These are phyloP conservation scores for Penicillium sp. DNA, from an alignment of 2,329 filamentous ascomycete species.

Conservation along the genomic window DNA sequence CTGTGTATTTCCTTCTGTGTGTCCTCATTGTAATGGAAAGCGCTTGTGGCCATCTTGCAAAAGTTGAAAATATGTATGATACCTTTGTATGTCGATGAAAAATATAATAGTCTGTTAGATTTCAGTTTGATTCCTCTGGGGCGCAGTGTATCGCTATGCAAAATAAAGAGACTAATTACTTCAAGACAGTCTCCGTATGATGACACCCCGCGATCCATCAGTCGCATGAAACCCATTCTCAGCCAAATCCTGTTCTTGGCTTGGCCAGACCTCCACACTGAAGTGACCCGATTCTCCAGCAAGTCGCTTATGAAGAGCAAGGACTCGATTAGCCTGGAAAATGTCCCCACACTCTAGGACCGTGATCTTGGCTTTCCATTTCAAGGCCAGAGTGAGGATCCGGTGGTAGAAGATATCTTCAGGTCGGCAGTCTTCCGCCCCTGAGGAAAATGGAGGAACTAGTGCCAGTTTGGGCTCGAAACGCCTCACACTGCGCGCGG, in stretches of 20 bases:
- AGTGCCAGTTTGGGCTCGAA: constrained; percentile 80
- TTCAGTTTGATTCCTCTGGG: neutral
- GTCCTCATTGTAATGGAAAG: neutral
- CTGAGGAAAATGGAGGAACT: constrained; percentile 56
- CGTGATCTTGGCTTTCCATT: constrained; percentile 27
- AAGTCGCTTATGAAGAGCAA: constrained; percentile 19
- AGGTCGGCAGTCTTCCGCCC: constrained; percentile 1
- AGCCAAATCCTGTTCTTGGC: constrained; percentile 13
- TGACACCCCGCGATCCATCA: constrained; percentile 25
- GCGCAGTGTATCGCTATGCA: neutral
- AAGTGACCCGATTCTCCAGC: neutral
- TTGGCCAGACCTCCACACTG: constrained; percentile 20
- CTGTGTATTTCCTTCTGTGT: neutral
- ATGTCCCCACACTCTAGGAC: constrained; percentile 41
- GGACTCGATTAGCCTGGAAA: constrained; percentile 35
- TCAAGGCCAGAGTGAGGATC: constrained; percentile 30
- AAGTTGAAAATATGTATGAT: neutral
- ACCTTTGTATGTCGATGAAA: neutral
- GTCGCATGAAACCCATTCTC: constrained; percentile 21
- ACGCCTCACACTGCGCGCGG: constrained; percentile 70
- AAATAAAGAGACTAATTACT: neutral
- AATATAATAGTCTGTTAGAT: no score
- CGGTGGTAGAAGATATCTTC: constrained; percentile 40
- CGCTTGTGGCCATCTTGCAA: neutral
- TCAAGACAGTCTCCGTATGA: constrained; percentile 12